Evolutionary conservation across 257 asterid genomes (phyloP).

Genomic region (Solanum paucissectum): DNA sequence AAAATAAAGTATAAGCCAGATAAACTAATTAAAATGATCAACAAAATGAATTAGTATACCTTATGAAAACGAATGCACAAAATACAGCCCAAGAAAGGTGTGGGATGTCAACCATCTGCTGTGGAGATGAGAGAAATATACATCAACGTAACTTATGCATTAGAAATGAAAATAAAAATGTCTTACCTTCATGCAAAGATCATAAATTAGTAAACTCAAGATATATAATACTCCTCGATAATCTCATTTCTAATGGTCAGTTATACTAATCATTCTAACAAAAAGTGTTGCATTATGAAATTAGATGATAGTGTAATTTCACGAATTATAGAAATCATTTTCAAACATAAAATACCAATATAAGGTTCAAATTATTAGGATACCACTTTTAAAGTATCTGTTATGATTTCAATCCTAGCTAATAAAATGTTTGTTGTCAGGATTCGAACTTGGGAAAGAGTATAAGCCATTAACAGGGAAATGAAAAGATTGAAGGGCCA

Average conservation of each 20-base stretch:
- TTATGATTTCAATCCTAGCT: neutral
- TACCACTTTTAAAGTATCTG: neutral
- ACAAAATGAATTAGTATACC: neutral
- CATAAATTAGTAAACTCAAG: neutral
- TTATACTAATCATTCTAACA: neutral
- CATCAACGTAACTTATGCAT: neutral
- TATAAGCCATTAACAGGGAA: neutral
- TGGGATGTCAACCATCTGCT: neutral
- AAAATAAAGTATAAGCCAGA: neutral
- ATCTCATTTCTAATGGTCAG: neutral
- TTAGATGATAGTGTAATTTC: neutral
- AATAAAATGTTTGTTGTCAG: fast-evolving
- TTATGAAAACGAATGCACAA: neutral
- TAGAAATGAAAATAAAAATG: neutral
- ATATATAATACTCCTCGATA: neutral
- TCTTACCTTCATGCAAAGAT: neutral
- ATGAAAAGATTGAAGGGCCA: neutral
- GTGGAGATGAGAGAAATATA: neutral
- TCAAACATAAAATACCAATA: neutral
- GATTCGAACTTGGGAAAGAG: neutral
- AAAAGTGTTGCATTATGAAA: neutral
- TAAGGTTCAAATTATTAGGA: neutral
- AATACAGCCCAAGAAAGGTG: neutral
- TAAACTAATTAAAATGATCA: neutral
- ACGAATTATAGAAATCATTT: no score